These are phyloP conservation scores for Phytophthora pisi DNA, from an alignment of 352 stramenopile species.

Conservation along the genomic window DNA sequence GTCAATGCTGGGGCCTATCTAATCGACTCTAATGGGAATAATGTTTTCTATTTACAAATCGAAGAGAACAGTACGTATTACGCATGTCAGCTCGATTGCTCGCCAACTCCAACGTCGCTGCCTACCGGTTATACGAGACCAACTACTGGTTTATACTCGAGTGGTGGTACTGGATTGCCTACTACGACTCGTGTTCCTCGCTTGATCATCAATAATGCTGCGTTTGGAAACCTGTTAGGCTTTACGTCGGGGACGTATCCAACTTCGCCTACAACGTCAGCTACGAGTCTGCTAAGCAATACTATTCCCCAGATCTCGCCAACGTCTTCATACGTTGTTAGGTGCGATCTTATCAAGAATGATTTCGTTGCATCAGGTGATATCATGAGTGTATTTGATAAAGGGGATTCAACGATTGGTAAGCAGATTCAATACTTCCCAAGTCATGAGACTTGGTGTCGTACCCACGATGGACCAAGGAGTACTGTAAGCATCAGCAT, in stretches of 20 bases:
- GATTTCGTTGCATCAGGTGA: background rate
- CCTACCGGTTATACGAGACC: background rate
- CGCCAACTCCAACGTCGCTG: background rate
- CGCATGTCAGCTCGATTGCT: background rate
- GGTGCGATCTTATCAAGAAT: background rate
- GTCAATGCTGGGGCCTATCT: slow-evolving; percentile 3
- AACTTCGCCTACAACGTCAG: no score
- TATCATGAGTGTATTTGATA: background rate
- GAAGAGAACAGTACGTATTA: slow-evolving; percentile 21
- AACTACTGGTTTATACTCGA: background rate
- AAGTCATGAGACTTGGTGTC: background rate
- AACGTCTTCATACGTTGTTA: background rate
- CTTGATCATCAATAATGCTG: background rate
- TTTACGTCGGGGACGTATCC: background rate
- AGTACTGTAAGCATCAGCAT: background rate
- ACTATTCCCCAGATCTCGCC: background rate
- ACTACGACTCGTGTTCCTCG: background rate
- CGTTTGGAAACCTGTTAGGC: background rate
- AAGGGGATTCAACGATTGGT: background rate
- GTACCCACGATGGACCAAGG: background rate
- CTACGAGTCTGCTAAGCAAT: background rate
- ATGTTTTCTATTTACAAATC: slow-evolving; percentile 18
- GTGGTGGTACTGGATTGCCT: background rate
- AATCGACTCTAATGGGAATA: slow-evolving; percentile 6
- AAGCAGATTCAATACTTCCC: background rate